Percentiles rank a stretch among this genome's conserved stretches.
Evolutionary conservation across 208 protist genomes (phyloP).

Genomic region (Sergeia podlipaevii): DNA sequence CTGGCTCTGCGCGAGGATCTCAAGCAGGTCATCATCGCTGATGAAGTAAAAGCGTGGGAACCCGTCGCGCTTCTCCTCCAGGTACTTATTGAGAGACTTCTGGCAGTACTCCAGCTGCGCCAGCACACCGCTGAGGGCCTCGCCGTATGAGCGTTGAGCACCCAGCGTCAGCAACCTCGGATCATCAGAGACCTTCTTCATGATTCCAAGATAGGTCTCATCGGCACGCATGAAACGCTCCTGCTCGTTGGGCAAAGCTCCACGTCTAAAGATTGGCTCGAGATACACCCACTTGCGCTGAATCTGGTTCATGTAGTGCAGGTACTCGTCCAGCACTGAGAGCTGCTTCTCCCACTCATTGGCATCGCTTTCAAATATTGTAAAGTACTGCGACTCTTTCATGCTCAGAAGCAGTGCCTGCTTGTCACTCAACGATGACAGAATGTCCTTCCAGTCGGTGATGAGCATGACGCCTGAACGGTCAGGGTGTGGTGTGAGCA

Average conservation of each 20-base stretch:
- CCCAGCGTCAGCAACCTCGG: constrained; percentile 85
- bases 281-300: constrained; percentile 99
- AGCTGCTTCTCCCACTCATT: constrained; percentile 92
- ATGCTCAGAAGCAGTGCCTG: constrained; percentile 95
- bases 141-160: constrained; percentile 73
- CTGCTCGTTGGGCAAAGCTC: constrained; percentile 95
- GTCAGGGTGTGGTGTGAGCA: constrained; percentile 73
- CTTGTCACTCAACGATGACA: constrained; percentile 95
- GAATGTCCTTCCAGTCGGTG: constrained; percentile 97
- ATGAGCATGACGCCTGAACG: constrained; percentile 88
- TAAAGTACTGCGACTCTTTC: constrained; percentile 96
- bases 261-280: constrained; percentile 97
- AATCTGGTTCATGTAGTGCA: constrained; percentile 95
- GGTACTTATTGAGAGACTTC: constrained; percentile 96
- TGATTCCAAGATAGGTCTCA: constrained; percentile 93
- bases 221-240: constrained; percentile 95
- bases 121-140: constrained; percentile 83
- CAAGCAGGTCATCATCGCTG: constrained; percentile 98
- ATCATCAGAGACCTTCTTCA: constrained; percentile 82
- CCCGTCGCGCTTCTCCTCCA: constrained; percentile 97
- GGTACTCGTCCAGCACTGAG: constrained; percentile 86
- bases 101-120: constrained; percentile 97
- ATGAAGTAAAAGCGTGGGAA: constrained; percentile 99
- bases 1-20: constrained; percentile 95
- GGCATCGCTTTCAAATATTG: constrained; percentile 90